Evolutionary conservation across 805 yeast genomes (phyloP), one percentile per base, ranked within the genome.

Genomic region (Candida endomychidarum): DNA sequence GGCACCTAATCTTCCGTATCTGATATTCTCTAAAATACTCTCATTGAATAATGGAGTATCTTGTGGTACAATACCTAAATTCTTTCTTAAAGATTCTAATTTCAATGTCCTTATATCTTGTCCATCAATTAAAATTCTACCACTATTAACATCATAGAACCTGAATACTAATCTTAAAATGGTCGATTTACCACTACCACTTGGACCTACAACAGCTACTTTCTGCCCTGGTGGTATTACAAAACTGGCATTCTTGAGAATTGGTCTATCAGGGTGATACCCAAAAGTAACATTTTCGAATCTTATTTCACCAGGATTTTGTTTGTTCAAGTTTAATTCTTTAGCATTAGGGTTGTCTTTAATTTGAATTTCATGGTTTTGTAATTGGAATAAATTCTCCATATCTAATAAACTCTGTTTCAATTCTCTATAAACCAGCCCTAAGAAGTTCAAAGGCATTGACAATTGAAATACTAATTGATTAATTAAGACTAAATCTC

Each of bases 21-120:
- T 72, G 30, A 91, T 81, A 53, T 91, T 91, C 57, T 91, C 95
- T 58, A 81, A 60, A 33, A 91, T 87, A 0, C 96, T 76, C 45
- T 90, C 96, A 60, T 91, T 91, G 69, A 91, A 91, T 34, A 91
- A 67, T 5, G 99, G 99, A 1, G 98, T 91, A 49, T 91, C 99
- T 61, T 91, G 99, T 1, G 99, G 99, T 2, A 91, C 99, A 16
- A 91, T 95, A 30, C 97, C 98, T 45, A 91, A 76, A 8, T 78
- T 69, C 39, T 60, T 66, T 49, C 99, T 72, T 37, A 93, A 66
- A 9, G 90, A 78, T 38, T 86, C 91, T 30, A 91, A 56, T 30
- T 83, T 83, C 30, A 89, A 81, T 36, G 80, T 76, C 32, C 80
- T 67, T 36, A 93, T 80, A 59, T 93, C 96, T 52, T 86, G 93